phyloP scores from a whole-genome alignment of 192 early-diverging fungal species.

The Umbelopsis ramanniana region DNA sequence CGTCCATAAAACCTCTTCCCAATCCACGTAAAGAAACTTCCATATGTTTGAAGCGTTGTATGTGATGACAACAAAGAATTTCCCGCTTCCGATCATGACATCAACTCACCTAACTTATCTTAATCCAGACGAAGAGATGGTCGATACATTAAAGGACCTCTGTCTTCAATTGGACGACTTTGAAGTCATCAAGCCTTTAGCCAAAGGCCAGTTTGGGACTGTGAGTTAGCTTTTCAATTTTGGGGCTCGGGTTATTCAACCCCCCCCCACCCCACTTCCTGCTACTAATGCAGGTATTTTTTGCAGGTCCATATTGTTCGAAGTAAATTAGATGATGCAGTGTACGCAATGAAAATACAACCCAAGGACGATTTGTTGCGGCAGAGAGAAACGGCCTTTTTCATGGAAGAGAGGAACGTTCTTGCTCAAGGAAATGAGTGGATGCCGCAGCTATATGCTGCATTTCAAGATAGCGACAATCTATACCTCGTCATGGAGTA shows the following conservation, averaged over 20 bases:
- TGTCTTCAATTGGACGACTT: constrained; percentile 59
- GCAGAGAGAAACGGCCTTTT: constrained; percentile 78
- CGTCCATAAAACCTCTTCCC: not conserved
- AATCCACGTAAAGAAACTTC: constrained; percentile 18
- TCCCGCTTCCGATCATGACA: not conserved
- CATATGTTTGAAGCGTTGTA: constrained; percentile 9
- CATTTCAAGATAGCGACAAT: constrained; percentile 85
- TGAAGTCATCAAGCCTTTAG: constrained; percentile 73
- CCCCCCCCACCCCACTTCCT: not conserved
- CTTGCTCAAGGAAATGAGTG: constrained; percentile 71
- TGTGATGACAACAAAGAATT: not conserved
- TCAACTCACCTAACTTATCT: not conserved
- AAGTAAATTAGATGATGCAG: constrained; percentile 65
- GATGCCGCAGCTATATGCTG: constrained; percentile 71
- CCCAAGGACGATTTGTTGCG: constrained; percentile 74
- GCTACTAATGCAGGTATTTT: not conserved
- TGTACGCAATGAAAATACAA: constrained; percentile 84
- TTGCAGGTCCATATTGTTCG: constrained; percentile 79
- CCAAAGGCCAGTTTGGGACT: constrained; percentile 75
- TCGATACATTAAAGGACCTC: constrained; percentile 2
- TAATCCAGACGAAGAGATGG: not conserved
- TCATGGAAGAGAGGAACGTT: constrained; percentile 85
- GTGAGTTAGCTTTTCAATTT: constrained; percentile 32
- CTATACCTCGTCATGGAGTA: constrained; percentile 99
- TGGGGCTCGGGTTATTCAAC: not conserved